Evolutionary conservation across 2,329 filamentous ascomycete species (phyloP).

Genomic region (Cordyceps farinosa): DNA sequence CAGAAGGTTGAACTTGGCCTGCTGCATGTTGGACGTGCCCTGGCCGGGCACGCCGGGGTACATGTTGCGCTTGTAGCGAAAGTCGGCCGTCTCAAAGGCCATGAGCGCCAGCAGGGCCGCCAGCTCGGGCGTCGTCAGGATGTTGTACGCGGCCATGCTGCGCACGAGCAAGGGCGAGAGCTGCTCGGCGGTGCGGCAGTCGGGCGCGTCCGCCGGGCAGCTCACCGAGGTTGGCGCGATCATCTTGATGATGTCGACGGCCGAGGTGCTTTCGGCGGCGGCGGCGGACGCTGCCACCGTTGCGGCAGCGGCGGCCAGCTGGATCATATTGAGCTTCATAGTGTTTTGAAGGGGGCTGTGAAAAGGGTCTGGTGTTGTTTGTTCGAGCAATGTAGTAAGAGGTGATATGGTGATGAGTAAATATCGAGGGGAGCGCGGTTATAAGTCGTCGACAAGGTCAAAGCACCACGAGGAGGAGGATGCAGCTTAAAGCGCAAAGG

Average conservation of each 20-base stretch:
- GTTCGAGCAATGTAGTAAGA: too few relatives aligned
- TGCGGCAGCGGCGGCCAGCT: neutral
- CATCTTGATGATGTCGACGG: constrained; percentile 40
- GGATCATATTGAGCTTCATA: neutral
- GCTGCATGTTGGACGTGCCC: constrained; percentile 62
- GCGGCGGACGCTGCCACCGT: neutral
- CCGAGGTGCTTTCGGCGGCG: constrained; percentile 17
- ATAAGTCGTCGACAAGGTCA: too few relatives aligned
- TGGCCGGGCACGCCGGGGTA: constrained; percentile 58
- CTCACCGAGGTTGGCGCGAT: constrained; percentile 56
- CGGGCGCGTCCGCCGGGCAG: constrained; percentile 48
- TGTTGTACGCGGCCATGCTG: constrained; percentile 54
- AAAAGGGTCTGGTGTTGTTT: neutral
- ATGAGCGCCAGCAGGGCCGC: constrained; percentile 69
- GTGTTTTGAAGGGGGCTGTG: neutral
- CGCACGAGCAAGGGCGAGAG: constrained; percentile 55
- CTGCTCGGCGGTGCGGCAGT: constrained; percentile 64
- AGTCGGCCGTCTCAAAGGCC: constrained; percentile 66
- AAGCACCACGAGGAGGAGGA: too few relatives aligned
- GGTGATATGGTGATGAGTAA: too few relatives aligned
- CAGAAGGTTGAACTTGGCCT: constrained; percentile 39
- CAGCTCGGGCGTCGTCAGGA: constrained; percentile 54
- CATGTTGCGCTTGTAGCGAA: constrained; percentile 69
- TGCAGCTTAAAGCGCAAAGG: too few relatives aligned
- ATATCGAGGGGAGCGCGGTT: too few relatives aligned